These are phyloP conservation scores for Teunomyces gatunensis DNA, from an alignment of 805 yeast species.

Conservation along the genomic window DNA sequence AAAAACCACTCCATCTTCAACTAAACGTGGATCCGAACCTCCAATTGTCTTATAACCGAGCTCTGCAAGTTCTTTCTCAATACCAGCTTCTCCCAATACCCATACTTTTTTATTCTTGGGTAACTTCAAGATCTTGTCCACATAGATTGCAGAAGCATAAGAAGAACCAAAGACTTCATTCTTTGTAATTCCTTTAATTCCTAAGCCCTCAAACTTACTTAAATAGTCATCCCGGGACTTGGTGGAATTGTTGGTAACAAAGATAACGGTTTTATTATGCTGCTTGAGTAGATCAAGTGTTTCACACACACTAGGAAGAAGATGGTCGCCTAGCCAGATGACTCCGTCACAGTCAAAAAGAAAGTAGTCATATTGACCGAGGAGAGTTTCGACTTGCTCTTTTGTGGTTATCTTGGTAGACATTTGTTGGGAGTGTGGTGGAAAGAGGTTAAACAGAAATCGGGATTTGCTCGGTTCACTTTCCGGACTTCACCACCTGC, in stretches of 20 bases:
- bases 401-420: constrained; percentile 49
- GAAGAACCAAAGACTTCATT: constrained; percentile 89
- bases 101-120: constrained; percentile 78
- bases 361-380: constrained; percentile 75
- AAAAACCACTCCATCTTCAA: constrained; percentile 45
- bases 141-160: constrained; percentile 85
- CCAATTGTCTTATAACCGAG: constrained; percentile 78
- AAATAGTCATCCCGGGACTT: constrained; percentile 80
- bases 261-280: constrained; percentile 65
- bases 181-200: constrained; percentile 47
- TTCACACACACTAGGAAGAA: constrained; percentile 76
- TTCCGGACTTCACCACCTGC: not conserved
- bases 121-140: constrained; percentile 70
- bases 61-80: constrained; percentile 71
- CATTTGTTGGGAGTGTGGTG: constrained; percentile 30
- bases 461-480: not conserved
- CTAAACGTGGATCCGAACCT: constrained; percentile 69
- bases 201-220: constrained; percentile 62
- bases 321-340: constrained; percentile 83
- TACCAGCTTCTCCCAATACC: constrained; percentile 87
- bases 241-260: constrained; percentile 95
- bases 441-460: not conserved
- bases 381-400: constrained; percentile 50
- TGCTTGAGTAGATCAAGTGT: constrained; percentile 60
- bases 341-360: constrained; percentile 98